These are phyloP conservation scores for Loxodes magnus DNA, from an alignment of 73 alveolate genomes.

Conservation along the genomic window DNA sequence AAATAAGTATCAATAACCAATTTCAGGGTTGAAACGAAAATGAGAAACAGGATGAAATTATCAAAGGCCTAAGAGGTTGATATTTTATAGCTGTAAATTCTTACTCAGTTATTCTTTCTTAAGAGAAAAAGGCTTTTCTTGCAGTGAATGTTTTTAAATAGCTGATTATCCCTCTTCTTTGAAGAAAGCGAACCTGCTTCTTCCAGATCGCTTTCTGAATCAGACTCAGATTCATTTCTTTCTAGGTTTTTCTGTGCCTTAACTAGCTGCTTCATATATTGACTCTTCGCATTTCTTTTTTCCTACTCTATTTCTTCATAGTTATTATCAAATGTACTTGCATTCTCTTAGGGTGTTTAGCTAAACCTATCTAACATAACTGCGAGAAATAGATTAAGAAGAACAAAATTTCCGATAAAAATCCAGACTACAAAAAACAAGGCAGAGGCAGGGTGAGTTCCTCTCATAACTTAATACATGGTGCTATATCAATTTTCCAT, in stretches of 20 bases:
- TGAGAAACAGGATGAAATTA: constrained; percentile 50
- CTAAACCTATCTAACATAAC: constrained; percentile 80
- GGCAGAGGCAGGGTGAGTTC: constrained; percentile 13
- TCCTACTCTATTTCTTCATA: no score
- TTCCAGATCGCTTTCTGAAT: no score
- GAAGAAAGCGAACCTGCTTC: no score
- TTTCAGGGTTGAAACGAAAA: constrained; percentile 64
- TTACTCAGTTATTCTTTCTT: constrained; percentile 52
- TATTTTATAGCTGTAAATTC: constrained; percentile 51
- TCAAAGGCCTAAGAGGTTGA: constrained; percentile 60
- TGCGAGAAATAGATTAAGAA: constrained; percentile 86
- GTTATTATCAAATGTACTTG: no score
- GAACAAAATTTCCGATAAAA: constrained; percentile 83
- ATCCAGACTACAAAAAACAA: constrained; percentile 86
- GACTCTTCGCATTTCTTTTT: no score
- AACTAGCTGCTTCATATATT: no score
- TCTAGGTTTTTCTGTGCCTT: no score
- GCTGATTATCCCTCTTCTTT: constrained; percentile 32
- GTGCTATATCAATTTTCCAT: constrained; percentile 51
- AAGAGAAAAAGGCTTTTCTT: constrained; percentile 61
- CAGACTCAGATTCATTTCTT: no score
- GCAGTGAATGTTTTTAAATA: constrained; percentile 73
- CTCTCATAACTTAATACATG: constrained; percentile 16
- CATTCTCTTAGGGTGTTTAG: no score
- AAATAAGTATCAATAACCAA: constrained; percentile 78